A percentile compares a stretch with the other conserved stretches of the same genome.
These are phyloP conservation scores for Nemania diffusa DNA, from an alignment of 2,329 filamentous ascomycete genomes.

Conservation along the genomic window DNA sequence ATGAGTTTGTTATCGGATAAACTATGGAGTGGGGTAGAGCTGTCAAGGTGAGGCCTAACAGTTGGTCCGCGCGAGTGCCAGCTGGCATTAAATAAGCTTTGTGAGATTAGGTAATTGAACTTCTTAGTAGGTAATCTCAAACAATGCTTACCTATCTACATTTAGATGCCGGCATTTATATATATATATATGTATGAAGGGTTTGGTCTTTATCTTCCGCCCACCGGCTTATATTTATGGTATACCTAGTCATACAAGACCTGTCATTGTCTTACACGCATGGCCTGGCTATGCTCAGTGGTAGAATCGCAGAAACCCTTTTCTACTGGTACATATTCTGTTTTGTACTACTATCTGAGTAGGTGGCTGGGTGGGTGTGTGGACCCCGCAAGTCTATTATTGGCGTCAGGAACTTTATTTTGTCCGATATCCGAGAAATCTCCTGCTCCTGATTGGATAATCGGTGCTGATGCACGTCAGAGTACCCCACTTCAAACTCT, in stretches of 20 bases:
- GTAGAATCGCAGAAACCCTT: not conserved
- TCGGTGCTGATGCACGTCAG: slow-evolving; percentile 25
- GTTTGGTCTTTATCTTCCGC: no score
- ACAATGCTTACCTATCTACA: no score
- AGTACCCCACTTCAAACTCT: slow-evolving; percentile 17
- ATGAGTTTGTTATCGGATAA: slow-evolving; percentile 17
- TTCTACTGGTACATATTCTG: not conserved
- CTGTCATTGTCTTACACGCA: not conserved
- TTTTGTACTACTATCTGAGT: no score
- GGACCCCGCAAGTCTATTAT: slow-evolving; percentile 13
- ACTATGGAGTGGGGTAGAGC: slow-evolving; percentile 8
- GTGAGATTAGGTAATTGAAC: not conserved
- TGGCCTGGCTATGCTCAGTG: not conserved
- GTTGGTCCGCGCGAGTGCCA: not conserved
- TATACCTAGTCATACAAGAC: no score
- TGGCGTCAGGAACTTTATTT: slow-evolving; percentile 27
- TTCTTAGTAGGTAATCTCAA: no score
- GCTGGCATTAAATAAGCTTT: not conserved
- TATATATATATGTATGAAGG: no score
- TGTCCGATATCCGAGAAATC: slow-evolving; percentile 16
- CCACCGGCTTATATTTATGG: no score
- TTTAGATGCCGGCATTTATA: no score
- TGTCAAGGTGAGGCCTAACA: not conserved
- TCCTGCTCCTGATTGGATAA: slow-evolving; percentile 8
- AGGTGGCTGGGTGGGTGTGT: not conserved